phyloP scores from a whole-genome alignment of 306 rosid species.

The Cucurbita ficifolia region DNA sequence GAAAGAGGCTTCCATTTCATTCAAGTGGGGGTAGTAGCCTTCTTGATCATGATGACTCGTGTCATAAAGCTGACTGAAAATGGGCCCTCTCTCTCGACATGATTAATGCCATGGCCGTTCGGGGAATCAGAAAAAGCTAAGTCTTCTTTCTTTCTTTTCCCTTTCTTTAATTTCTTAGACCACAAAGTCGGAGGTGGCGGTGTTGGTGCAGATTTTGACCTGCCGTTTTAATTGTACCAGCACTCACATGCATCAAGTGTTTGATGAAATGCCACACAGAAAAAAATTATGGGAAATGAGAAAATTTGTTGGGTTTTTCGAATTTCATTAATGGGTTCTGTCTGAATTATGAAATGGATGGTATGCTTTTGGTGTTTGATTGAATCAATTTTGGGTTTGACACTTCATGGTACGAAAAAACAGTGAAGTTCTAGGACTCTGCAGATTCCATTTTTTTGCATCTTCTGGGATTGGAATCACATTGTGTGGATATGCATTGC shows the following conservation, averaged over 20 bases:
- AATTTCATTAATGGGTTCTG: not conserved
- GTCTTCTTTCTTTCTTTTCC: not conserved
- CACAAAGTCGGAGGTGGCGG: not conserved
- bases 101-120: constrained; percentile 5
- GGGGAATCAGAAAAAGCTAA: constrained; percentile 5
- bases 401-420: not conserved
- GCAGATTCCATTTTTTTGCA: not conserved
- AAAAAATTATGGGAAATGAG: not conserved
- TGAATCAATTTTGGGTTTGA: not conserved
- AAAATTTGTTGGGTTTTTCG: not conserved
- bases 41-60: constrained; percentile 1
- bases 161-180: constrained; percentile 4
- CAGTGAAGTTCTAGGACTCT: not conserved
- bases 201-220: constrained; percentile 16
- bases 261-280: not conserved
- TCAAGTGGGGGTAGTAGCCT: not conserved
- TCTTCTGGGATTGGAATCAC: not conserved
- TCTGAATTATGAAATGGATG: not conserved
- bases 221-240: constrained; percentile 8
- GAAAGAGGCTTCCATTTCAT: not conserved
- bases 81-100: constrained; percentile 1
- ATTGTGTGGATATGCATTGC: not conserved
- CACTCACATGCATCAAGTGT: constrained; percentile 3
- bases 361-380: not conserved
- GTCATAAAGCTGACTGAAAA: not conserved